Base-by-base conservation (phyloP, 2,329 filamentous ascomycete species). In the Aspergillus texensis region DNA sequence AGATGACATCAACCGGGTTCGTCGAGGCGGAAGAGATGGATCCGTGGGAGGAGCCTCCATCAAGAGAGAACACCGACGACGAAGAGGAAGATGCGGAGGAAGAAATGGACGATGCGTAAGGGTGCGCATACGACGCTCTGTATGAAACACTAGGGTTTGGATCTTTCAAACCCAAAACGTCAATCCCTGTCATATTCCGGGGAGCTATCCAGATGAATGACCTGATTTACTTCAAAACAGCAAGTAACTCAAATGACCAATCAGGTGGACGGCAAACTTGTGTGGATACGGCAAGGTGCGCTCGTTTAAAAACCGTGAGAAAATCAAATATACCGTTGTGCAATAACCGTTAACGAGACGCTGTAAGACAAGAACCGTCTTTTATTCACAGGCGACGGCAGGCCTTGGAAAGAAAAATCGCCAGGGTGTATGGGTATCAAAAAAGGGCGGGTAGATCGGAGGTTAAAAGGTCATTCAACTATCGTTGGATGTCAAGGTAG, bases 41-140 rank as follows among this genome's bases (percentile, higher is more conserved):
- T 66, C 84, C 83, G 79, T 92, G 89, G 24, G 87, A 89, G 61
- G 88, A 89, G 57, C 83, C 74, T 46, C 78, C 77, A 73, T 87
- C 86, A 73, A 90, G 84, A 68, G 92, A 95, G 84, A 92, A 95
- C 71, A 93, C 84, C 39, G 92, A 95, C 61, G 88, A 87, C 62
- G 89, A 86, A 24, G 91, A 93, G 61, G 90, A 90, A 34, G 91
- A 93, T 63, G 90, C 88, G 70, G 91, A 91, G 62, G 90, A 90
- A 74, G 89, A 87, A 83, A 93, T 81, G 48, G 90, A 89, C 64
- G 88, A 86, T 75, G 86, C 87, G 79, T 92, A 94, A 68, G 88
- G 86, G 73, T 83, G 79, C 73, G 75, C 73, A 69, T 75, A 72
- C 60, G 73, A 71, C 66, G 72, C 77, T 78, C 73, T 72, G 61